phyloP scores from a whole-genome alignment of 2,329 filamentous ascomycete species.

The Penicillium sumatraense region DNA sequence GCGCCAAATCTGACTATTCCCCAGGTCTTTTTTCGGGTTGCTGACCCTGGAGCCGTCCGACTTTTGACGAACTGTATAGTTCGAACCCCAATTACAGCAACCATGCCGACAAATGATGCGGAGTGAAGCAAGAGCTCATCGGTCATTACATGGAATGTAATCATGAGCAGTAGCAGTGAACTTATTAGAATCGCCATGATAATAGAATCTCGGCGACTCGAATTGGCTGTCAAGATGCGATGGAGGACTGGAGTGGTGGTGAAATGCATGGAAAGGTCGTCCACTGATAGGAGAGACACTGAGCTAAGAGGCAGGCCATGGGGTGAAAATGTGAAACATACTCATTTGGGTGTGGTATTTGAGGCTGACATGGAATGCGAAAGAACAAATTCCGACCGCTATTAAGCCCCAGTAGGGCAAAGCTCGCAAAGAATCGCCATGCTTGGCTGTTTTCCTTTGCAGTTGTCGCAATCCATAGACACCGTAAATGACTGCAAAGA shows the following conservation, averaged over 20 bases:
- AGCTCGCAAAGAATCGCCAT: constrained; percentile 3
- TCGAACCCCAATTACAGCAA: constrained; percentile 18
- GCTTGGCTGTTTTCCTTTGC: neutral
- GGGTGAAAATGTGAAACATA: neutral
- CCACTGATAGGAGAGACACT: constrained; percentile 8
- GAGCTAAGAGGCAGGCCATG: neutral
- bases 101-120: constrained; percentile 14
- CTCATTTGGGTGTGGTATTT: constrained; percentile 13
- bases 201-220: constrained; percentile 8
- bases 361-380: constrained; percentile 12
- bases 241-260: constrained; percentile 27
- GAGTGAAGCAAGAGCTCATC: constrained; percentile 27
- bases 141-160: constrained; percentile 18
- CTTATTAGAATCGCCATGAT: constrained; percentile 8
- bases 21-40: constrained; percentile 20
- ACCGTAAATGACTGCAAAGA: constrained; percentile 30
- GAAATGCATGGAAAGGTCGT: constrained; percentile 30
- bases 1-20: constrained; percentile 25
- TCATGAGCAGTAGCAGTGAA: neutral
- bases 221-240: constrained; percentile 23
- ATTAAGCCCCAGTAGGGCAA: constrained; percentile 25
- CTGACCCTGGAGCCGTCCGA: constrained; percentile 14
- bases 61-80: constrained; percentile 18
- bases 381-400: constrained; percentile 9
- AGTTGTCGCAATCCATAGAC: constrained; percentile 10